Conservation (phyloP, 331 rosid species). For the Acacia concinna region DNA sequence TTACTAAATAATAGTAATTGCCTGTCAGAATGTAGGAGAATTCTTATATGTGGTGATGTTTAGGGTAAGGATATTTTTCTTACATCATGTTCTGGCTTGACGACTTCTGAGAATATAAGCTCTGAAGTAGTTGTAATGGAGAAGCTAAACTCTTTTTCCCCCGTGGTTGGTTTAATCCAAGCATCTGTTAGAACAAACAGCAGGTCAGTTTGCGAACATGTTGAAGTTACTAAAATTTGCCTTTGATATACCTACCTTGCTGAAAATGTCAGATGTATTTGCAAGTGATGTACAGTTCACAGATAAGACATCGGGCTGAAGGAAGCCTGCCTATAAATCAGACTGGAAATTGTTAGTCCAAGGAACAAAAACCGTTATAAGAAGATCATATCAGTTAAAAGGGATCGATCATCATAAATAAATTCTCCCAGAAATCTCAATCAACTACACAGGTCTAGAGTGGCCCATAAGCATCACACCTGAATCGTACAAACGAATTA, state of each 20-base stretch:
- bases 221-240: neutral
- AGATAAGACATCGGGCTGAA: constrained; percentile 62
- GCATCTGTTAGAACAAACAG: constrained; percentile 52
- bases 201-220: constrained; percentile 26
- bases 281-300: constrained; percentile 70
- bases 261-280: constrained; percentile 77
- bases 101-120: constrained; percentile 57
- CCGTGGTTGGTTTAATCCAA: constrained; percentile 40
- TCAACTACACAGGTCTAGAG: neutral
- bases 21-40: neutral
- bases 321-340: constrained; percentile 53
- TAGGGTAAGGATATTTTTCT: constrained; percentile 20
- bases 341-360: neutral
- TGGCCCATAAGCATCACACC: neutral
- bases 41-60: neutral
- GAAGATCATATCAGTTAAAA: neutral
- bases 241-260: constrained; percentile 49
- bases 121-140: constrained; percentile 76
- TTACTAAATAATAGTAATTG: neutral
- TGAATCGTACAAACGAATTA: neutral
- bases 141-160: constrained; percentile 51
- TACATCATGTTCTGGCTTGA: constrained; percentile 71
- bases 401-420: neutral
- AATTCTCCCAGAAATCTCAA: neutral
- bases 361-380: neutral